Base-by-base conservation (phyloP, 2,329 filamentous ascomycete species). In the Parascedosporium putredinis region DNA sequence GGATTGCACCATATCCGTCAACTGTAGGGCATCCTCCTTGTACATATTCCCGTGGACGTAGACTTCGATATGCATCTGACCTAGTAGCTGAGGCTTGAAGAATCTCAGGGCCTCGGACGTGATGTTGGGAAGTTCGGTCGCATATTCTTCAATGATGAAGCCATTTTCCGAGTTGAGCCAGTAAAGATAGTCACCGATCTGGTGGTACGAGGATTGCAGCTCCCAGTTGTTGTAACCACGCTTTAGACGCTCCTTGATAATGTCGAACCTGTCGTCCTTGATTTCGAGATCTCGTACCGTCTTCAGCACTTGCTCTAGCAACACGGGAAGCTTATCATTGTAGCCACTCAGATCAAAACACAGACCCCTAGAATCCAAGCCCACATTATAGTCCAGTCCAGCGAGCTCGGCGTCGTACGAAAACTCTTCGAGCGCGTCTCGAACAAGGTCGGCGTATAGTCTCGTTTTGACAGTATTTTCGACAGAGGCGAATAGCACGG, bases 371-470 rank as follows among this genome's bases (percentile, higher is more conserved):
- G 78, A 75, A 59, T 87, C 84, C 23, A 84, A 76, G 3, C 74
- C 73, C n/a, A 97, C 78, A 34, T 78, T 81, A 62, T 97, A 97
- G 53, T 86, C 79, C 42, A 98, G 67, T 0, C 93, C 93, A 6
- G 93, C 88, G 52, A 98, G 78, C 60, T 97, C 90, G 0, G 93
- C 93, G 64, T 96, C 91, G 60, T 98, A 98, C 0, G 90, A 87
- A 64, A 95, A 97, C 63, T 96, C 90, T 49, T 87, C 86, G 23
- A 98, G 68, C 1, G 87, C 87, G 66, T 98, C 93, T 50, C 86
- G 78, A 14, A 98, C 88, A 16, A 97, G 73, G 56, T 93, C 87
- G 2, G 86, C 84, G 62, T 88, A 96, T 4, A 98, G 67, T 51
- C 80, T 81, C 2, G 85, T 79, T 61, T 93, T 88, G 53, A 94